A percentile compares a stretch with the other conserved stretches of the same genome.
Evolutionary conservation across 2,329 filamentous ascomycete species (phyloP).

Genomic region (Fusarium sp.): DNA sequence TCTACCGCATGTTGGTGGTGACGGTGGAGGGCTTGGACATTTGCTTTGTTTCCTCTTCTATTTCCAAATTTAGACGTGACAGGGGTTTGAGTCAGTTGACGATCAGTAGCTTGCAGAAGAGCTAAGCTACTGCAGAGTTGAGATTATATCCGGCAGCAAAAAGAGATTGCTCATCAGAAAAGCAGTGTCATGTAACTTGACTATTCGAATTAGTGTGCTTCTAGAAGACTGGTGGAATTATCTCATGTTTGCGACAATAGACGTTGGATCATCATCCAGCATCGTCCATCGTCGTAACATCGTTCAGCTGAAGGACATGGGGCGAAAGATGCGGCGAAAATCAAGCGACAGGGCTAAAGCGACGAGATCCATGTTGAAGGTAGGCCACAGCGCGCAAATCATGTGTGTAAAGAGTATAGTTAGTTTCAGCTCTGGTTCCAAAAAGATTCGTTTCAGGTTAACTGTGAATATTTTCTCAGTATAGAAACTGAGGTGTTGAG

Average conservation of each 20-base stretch:
- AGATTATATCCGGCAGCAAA: slow-evolving; percentile 1
- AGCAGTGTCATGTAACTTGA: not conserved
- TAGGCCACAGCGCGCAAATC: slow-evolving; percentile 8
- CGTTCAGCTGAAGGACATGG: not conserved
- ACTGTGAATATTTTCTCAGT: slow-evolving; percentile 1
- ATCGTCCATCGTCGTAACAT: not conserved
- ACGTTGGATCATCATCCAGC: slow-evolving; percentile 2
- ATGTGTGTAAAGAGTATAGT: slow-evolving; percentile 12
- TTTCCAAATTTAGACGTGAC: slow-evolving; percentile 26
- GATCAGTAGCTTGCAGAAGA: slow-evolving; percentile 1
- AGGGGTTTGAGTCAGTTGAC: slow-evolving; percentile 28
- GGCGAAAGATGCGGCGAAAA: slow-evolving; percentile 6
- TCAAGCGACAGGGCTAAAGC: not conserved
- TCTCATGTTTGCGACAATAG: not conserved
- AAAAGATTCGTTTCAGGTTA: slow-evolving; percentile 32
- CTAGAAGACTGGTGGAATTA: not conserved
- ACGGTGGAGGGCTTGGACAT: slow-evolving; percentile 33
- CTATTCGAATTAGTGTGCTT: not conserved
- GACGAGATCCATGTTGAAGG: not conserved
- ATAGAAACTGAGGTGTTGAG: not conserved
- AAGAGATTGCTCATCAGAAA: slow-evolving; percentile 18
- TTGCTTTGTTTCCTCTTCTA: slow-evolving; percentile 14
- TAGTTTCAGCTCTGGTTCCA: slow-evolving; percentile 28
- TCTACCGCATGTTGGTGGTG: slow-evolving; percentile 23
- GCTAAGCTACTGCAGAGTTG: slow-evolving; percentile 11